These are phyloP conservation scores for Nyctanthes arbortristis DNA, from an alignment of 257 asterid genomes.

Conservation along the genomic window DNA sequence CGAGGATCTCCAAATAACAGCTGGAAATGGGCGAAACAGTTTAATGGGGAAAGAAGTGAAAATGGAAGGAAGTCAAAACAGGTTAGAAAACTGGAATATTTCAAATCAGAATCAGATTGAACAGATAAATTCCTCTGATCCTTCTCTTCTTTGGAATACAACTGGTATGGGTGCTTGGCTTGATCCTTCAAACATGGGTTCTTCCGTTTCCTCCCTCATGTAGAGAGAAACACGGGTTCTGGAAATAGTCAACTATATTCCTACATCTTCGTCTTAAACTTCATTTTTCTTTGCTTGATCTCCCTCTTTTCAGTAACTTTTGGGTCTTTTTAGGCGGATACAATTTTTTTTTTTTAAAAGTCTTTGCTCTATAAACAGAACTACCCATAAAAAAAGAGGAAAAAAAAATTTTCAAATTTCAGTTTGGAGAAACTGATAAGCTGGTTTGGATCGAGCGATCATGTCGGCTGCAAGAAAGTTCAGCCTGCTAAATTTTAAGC, in stretches of 20 bases:
- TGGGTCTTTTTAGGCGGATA: constrained; percentile 9
- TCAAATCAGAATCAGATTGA: constrained; percentile 28
- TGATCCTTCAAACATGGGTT: constrained; percentile 51
- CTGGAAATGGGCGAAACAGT: constrained; percentile 18
- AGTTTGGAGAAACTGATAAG: constrained; percentile 25
- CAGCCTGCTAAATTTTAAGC: constrained; percentile 40
- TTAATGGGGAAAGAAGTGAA: constrained; percentile 29
- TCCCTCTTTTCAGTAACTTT: constrained; percentile 27
- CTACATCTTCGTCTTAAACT: background rate
- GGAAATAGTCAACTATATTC: background rate
- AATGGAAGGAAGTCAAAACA: constrained; percentile 27
- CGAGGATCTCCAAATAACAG: constrained; percentile 24
- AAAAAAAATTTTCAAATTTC: background rate
- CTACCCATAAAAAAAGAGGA: background rate
- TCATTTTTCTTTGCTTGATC: constrained; percentile 1
- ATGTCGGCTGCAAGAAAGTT: constrained; percentile 58
- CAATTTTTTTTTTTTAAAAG: background rate
- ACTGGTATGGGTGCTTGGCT: constrained; percentile 40
- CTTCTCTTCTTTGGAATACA: constrained; percentile 45
- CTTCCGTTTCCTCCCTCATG: constrained; percentile 53
- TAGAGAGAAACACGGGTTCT: background rate
- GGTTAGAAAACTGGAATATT: constrained; percentile 23
- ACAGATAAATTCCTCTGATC: constrained; percentile 34
- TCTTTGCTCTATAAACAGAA: background rate
- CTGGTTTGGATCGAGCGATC: constrained; percentile 76